A percentile compares a stretch with the other conserved stretches of the same genome.
Conservation (phyloP, 345 rosid species). For the Linum trigynum region DNA sequence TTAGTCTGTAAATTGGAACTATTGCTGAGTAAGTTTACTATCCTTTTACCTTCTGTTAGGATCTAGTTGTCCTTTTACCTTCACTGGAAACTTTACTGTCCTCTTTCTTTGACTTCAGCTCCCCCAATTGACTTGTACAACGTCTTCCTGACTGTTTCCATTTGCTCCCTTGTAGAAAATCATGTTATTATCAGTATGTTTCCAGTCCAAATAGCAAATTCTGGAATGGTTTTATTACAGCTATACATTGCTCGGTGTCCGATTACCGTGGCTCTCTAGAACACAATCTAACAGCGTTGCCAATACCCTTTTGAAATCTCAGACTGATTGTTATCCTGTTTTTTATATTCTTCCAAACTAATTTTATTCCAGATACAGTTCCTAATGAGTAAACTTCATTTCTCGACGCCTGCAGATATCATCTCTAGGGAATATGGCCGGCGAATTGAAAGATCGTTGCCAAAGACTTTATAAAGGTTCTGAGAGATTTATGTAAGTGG, state of each 20-base stretch:
- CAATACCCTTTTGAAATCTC: not conserved
- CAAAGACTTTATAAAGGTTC: conserved; percentile 60
- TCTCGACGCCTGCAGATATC: conserved; percentile 30
- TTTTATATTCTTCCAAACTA: not conserved
- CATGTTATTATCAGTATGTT: too few relatives aligned
- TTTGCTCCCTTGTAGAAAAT: too few relatives aligned
- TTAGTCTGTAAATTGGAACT: not conserved
- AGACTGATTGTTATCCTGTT: not conserved
- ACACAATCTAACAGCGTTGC: not conserved
- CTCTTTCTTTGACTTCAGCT: too few relatives aligned
- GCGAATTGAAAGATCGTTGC: conserved; percentile 67
- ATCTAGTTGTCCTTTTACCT: not conserved
- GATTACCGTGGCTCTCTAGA: not conserved
- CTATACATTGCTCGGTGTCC: not conserved
- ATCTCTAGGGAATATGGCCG: conserved; percentile 48
- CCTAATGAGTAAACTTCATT: not conserved
- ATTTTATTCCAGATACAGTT: not conserved
- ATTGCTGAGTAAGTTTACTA: not conserved
- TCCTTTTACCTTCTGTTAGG: not conserved
- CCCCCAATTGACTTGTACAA: too few relatives aligned
- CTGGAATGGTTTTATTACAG: not conserved
- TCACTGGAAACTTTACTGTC: too few relatives aligned
- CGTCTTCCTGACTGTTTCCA: too few relatives aligned
- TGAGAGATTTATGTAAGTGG: conserved; percentile 50
- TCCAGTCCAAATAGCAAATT: not conserved